A percentile compares a stretch with the other conserved stretches of the same genome.
Conservation (phyloP, 2,329 filamentous ascomycete genomes). For the Ophiocordyceps camponoti-leonardi region DNA sequence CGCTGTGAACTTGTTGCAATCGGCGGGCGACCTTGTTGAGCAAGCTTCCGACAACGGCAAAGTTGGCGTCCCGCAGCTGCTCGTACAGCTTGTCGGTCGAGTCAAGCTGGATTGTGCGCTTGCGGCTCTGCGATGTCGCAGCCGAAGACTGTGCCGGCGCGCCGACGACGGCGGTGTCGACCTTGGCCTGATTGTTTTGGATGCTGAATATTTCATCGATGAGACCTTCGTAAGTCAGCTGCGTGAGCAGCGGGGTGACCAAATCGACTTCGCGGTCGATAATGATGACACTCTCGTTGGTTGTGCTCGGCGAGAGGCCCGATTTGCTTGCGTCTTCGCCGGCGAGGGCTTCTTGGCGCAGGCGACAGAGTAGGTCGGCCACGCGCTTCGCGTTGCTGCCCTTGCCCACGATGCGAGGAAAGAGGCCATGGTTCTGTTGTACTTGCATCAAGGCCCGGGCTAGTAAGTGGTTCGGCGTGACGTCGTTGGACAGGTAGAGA, state of each 20-base stretch:
- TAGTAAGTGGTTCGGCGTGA: conserved; percentile 74
- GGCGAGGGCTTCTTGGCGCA: conserved; percentile 76
- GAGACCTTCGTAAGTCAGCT: conserved; percentile 90
- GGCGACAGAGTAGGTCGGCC: conserved; percentile 71
- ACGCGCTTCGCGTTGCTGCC: conserved; percentile 85
- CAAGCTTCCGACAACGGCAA: conserved; percentile 77
- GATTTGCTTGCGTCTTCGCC: conserved; percentile 51
- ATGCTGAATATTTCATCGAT: conserved; percentile 91
- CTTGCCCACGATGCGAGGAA: conserved; percentile 88
- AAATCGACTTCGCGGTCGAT: conserved; percentile 93
- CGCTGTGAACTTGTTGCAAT: conserved; percentile 62
- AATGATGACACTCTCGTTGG: conserved; percentile 80
- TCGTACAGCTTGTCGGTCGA: conserved; percentile 78
- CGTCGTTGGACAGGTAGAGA: conserved; percentile 78
- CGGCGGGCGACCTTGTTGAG: conserved; percentile 83
- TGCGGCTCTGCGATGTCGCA: conserved; percentile 42
- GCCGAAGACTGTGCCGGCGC: conserved; percentile 46
- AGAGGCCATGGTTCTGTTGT: conserved; percentile 80
- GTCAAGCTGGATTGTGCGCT: conserved; percentile 78
- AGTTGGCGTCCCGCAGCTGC: conserved; percentile 81
- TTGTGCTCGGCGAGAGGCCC: conserved; percentile 68
- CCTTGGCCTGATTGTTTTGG: conserved; percentile 78
- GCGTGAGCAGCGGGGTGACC: conserved; percentile 78
- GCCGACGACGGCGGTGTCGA: conserved; percentile 80
- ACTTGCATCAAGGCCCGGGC: conserved; percentile 89